A percentile compares a stretch with the other conserved stretches of the same genome.
phyloP scores from a whole-genome alignment of 768 basidiomycete species.

The Astraeus odoratus region DNA sequence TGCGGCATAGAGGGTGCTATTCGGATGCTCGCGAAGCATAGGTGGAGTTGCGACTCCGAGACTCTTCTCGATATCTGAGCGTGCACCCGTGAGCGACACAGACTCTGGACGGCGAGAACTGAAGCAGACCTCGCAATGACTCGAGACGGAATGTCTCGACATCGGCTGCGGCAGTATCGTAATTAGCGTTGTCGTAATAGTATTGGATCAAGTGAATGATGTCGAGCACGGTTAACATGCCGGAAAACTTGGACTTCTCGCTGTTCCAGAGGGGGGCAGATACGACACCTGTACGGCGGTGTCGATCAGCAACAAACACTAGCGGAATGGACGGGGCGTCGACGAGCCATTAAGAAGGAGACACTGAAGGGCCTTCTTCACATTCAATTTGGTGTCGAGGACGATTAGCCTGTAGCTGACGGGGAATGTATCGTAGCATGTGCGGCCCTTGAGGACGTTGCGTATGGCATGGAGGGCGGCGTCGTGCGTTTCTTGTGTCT shows the following conservation, averaged over 20 bases:
- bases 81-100: constrained; percentile 2
- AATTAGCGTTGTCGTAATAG: constrained; percentile 82
- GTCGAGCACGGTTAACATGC: constrained; percentile 99
- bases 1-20: constrained; percentile 83
- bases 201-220: constrained; percentile 99
- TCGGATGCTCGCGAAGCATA: constrained; percentile 82
- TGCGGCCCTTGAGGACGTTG: constrained; percentile 74
- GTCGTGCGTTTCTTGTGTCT: constrained; percentile 58
- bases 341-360: constrained; percentile 67
- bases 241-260: constrained; percentile 85
- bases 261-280: constrained; percentile 99
- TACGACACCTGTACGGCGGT: constrained; percentile 71
- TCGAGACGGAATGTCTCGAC: constrained; percentile 91
- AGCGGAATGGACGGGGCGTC: not conserved
- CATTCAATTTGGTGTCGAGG: constrained; percentile 90
- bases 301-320: not conserved
- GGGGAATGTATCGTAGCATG: constrained; percentile 94
- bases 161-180: constrained; percentile 79
- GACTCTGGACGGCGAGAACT: constrained; percentile 7
- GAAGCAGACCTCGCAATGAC: constrained; percentile 69
- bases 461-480: constrained; percentile 66
- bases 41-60: constrained; percentile 92
- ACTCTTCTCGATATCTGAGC: constrained; percentile 83
- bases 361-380: constrained; percentile 90
- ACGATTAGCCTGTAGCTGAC: constrained; percentile 96